Conservation (phyloP, 331 rosid genomes). For the Malus hybrid region DNA sequence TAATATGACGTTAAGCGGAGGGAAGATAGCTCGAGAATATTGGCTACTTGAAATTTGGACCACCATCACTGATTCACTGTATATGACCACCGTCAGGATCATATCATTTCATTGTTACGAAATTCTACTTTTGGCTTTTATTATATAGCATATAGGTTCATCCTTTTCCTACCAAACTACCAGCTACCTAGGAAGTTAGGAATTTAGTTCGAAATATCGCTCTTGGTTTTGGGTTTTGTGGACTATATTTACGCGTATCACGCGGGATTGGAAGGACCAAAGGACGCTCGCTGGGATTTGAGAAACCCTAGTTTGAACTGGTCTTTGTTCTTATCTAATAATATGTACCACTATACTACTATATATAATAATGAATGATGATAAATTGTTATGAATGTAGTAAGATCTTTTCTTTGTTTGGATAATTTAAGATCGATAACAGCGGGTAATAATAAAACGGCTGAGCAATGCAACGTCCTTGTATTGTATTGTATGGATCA, state of each 20-base stretch:
- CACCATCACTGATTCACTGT: background rate
- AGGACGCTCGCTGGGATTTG: background rate
- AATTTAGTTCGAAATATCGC: background rate
- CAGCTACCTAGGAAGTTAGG: background rate
- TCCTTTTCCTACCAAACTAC: background rate
- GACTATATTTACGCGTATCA: background rate
- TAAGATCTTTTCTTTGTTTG: too few species aligned
- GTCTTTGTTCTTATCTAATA: background rate
- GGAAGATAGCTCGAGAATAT: background rate
- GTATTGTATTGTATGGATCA: too few species aligned
- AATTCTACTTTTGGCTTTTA: background rate
- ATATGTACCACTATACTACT: too few species aligned
- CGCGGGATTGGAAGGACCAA: background rate
- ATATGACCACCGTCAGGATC: background rate
- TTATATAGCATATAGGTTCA: background rate
- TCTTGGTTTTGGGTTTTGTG: background rate
- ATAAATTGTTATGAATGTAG: background rate
- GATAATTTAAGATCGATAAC: too few species aligned
- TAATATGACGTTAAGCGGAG: background rate
- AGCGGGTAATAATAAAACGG: background rate
- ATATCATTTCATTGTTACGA: background rate
- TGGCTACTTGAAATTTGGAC: background rate
- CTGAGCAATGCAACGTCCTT: background rate
- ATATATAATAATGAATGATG: background rate
- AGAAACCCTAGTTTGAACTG: background rate